Base-by-base conservation (phyloP, 2,329 filamentous ascomycete species). In the Trichoderma brevicompactum region DNA sequence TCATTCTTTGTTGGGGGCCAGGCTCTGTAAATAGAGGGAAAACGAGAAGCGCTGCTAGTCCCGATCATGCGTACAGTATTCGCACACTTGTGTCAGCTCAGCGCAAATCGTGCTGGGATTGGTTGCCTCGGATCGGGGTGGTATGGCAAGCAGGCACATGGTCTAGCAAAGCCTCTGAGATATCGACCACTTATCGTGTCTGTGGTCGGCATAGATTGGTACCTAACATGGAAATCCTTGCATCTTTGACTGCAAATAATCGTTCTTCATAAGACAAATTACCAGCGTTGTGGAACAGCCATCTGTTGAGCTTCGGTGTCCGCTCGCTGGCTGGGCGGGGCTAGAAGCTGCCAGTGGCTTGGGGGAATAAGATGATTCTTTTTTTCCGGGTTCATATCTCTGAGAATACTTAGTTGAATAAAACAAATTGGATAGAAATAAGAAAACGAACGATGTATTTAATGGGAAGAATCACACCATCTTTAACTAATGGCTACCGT, bases 71-170 rank as follows among this genome's bases (percentile, higher is more conserved):
- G 52, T 63, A 36, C 65, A 58, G 50, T 49, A 56, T 56, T 53
- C 38, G 17, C 44, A 48, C 48, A 44, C 32, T 40, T 50, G 65
- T 56, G 59, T 56, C 65, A 64, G 59, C 59, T 41, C 65, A 52
- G 17, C 36, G 32, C 55, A 41, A 38, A 48, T 32, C 54, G 46
- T n/a, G 63, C n/a, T 38, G 38, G 65, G 65, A 66, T 66, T 66
- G 65, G 65, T 46, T 44, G 65, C 65, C 50, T 64, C 17, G 36
- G 23, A 58, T 56, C 41, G 17, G 60, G 65, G 46, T 56, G 65
- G 50, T 58, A 64, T 66, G 59, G 65, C 65, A 66, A 56, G 52
- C 58, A 17, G 65, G 65, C 65, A 64, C 59, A 58, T 64, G 60
- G 65, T 12, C 65, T n/a, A 38, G 44, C 17, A 23, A 34, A 65